Conservation (phyloP, 345 rosid genomes). For the Microthlaspi erraticum region DNA sequence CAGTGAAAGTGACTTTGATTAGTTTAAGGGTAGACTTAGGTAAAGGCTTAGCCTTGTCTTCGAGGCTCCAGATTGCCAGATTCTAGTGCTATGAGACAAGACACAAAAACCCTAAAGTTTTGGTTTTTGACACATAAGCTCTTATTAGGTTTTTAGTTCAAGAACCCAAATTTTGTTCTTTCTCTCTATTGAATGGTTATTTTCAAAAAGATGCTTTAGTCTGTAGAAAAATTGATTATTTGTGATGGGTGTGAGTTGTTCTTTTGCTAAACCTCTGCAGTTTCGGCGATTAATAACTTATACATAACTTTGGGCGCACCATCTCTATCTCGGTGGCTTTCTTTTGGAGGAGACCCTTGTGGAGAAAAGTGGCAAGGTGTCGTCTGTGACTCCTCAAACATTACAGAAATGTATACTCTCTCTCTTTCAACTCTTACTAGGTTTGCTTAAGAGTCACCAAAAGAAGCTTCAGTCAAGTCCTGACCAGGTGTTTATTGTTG, state of each 20-base stretch:
- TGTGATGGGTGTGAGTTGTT: background rate
- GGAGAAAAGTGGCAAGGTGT: conserved; percentile 89
- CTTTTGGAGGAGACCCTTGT: conserved; percentile 96
- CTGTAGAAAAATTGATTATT: background rate
- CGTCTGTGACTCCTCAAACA: conserved; percentile 72
- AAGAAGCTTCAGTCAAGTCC: conserved; percentile 18
- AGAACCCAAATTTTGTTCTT: background rate
- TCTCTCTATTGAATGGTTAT: background rate
- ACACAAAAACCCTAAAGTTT: conserved; percentile 28
- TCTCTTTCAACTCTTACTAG: conserved; percentile 30
- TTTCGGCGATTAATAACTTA: conserved; percentile 72
- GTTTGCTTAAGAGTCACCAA: conserved; percentile 29
- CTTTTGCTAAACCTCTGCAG: conserved; percentile 48
- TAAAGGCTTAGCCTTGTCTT: background rate
- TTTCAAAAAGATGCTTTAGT: background rate
- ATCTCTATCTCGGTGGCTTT: conserved; percentile 65
- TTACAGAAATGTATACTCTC: conserved; percentile 66
- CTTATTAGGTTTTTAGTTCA: conserved; percentile 37
- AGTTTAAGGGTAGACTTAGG: conserved; percentile 17
- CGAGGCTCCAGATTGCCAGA: background rate
- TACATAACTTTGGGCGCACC: conserved; percentile 67
- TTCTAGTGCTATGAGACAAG: conserved; percentile 12
- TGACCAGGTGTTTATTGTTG: conserved; percentile 38
- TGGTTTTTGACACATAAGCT: conserved; percentile 3
- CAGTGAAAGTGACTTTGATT: conserved; percentile 20